Evolutionary conservation across 108 stramenopile species (phyloP).

Genomic region (Bacterosira constricta): DNA sequence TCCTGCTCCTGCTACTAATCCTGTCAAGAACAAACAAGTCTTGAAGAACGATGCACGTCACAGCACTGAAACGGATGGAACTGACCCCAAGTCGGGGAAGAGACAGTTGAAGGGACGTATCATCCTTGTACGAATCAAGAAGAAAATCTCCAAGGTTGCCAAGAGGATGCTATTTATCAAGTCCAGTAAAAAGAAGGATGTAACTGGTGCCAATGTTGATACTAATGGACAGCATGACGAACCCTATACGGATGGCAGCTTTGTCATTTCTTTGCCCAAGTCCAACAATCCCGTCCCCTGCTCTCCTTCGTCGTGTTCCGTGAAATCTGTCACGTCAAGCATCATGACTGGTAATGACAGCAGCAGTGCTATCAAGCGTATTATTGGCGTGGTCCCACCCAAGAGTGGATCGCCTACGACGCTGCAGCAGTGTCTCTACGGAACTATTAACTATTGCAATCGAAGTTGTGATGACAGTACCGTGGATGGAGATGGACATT

Average conservation of each 20-base stretch:
- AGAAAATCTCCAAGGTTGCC: slow-evolving; percentile 39
- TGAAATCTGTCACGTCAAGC: slow-evolving; percentile 31
- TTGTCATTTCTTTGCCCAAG: not conserved
- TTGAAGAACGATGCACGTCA: not conserved
- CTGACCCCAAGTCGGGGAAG: slow-evolving; percentile 1
- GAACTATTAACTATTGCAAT: slow-evolving; percentile 32
- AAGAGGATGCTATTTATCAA: slow-evolving; percentile 28
- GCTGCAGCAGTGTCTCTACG: slow-evolving; percentile 4
- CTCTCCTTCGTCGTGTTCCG: slow-evolving; percentile 34
- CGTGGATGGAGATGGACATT: slow-evolving; percentile 6
- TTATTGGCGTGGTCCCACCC: slow-evolving; percentile 32
- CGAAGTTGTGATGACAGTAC: slow-evolving; percentile 19
- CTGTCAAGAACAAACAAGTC: too few relatives aligned
- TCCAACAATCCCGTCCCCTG: slow-evolving; percentile 2
- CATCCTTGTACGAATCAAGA: slow-evolving; percentile 28
- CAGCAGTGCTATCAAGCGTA: slow-evolving; percentile 15
- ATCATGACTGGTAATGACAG: slow-evolving; percentile 14
- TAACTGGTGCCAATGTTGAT: not conserved
- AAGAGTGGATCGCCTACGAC: not conserved
- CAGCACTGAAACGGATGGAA: not conserved
- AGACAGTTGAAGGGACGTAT: slow-evolving; percentile 40
- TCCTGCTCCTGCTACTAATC: not conserved
- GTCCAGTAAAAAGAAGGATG: slow-evolving; percentile 7
- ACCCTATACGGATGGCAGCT: not conserved
- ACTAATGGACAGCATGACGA: not conserved